phyloP scores from a whole-genome alignment of 1,284 basidiomycete species.

The Somion occarium region DNA sequence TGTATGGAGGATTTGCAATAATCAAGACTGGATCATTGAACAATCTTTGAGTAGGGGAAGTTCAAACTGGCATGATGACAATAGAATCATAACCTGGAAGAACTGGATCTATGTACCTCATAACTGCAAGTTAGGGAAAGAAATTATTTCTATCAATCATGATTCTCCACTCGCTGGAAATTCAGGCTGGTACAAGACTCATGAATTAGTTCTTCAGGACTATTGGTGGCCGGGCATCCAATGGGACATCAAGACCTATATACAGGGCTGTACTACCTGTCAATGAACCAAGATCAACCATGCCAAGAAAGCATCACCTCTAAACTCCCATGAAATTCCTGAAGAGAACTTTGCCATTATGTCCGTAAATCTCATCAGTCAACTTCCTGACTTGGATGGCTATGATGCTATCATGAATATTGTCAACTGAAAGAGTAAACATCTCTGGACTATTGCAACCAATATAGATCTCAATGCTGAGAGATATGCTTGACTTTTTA shows the following conservation, averaged over 20 bases:
- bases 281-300: constrained; percentile 28
- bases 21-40: background rate
- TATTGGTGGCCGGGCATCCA: constrained; percentile 42
- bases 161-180: constrained; percentile 2
- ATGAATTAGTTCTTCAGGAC: constrained; percentile 28
- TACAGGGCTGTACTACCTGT: constrained; percentile 34
- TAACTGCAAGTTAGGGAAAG: background rate
- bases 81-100: background rate
- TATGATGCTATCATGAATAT: constrained; percentile 33
- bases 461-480: constrained; percentile 22
- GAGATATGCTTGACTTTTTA: constrained; percentile 22
- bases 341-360: constrained; percentile 2
- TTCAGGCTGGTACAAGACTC: constrained; percentile 10
- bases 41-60: background rate
- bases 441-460: constrained; percentile 29
- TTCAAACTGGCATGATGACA: background rate
- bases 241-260: constrained; percentile 27
- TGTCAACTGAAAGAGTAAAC: constrained; percentile 27
- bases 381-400: constrained; percentile 34
- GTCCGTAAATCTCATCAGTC: constrained; percentile 18
- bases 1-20: background rate
- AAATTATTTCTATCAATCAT: constrained; percentile 1
- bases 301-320: background rate
- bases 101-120: constrained; percentile 2
- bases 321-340: constrained; percentile 5